Base-by-base conservation (phyloP, 192 early-diverging fungal species). In the Entomortierella lignicola region DNA sequence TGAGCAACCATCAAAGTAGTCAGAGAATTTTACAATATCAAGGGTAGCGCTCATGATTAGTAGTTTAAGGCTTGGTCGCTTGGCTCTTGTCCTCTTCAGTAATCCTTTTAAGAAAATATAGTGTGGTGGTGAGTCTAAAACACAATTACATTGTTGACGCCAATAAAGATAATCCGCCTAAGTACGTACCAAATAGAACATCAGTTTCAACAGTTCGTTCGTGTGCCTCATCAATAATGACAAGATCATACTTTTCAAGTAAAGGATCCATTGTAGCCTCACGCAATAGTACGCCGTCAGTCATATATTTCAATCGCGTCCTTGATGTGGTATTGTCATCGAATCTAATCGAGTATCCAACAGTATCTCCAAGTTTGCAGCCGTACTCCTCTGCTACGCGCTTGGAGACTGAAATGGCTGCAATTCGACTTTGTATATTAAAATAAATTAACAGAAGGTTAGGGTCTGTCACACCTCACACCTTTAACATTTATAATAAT, bases 171-270 rank as follows among this genome's bases (percentile, higher is more conserved):
- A 12, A 41, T 51, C 26, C 15, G 11, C 26, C 13, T 34, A 31
- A 23, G 48, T 1, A 50, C 62, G 42, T 66, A 65, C 95, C 96
- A 87, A 99, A 94, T 11, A 97, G 72, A 3, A 99, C 94, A 70
- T 99, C 98, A 0, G 96, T 99, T 74, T 96, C 91, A 12, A 99
- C 81, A 0, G 92, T 91, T 17, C 98, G 89, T 77, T 99, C 98
- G 82, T 99, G 98, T 0, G 97, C 98, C 83, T 99, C 98, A 79
- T 99, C 98, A 63, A 99, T 92, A 65, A 99, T 92, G 37, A 99
- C 90, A 25, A 92, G 87, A 17, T 94, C 92, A 74, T 99, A 99
- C 53, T 94, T 88, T n/a, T 85, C 83, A 41, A 99, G 72, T 42
- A 90, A 85, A 0, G 96, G 88, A 44, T 97, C 92, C 56, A 89